Percentiles rank a stretch among this genome's conserved stretches.
Conservation (phyloP, 2,329 filamentous ascomycete genomes). For the Colletotrichum horii region DNA sequence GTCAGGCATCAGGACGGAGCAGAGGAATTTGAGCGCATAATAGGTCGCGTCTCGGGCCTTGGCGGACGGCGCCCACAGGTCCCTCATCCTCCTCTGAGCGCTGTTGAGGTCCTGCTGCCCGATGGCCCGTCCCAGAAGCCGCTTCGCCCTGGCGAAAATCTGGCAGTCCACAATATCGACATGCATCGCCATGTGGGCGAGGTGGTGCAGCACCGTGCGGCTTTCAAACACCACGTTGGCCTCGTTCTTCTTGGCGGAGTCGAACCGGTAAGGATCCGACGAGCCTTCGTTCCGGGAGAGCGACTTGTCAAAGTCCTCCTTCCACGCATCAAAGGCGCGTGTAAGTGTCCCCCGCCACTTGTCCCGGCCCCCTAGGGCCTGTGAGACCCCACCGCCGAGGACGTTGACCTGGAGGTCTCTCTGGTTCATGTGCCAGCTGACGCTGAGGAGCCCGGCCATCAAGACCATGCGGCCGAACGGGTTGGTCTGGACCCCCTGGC, state of each 20-base stretch:
- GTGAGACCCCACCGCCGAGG: conserved; percentile 73
- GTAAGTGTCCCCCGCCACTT: conserved; percentile 90
- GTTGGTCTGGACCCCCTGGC: conserved; percentile 87
- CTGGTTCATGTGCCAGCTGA: conserved; percentile 98
- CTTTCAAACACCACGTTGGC: conserved; percentile 78
- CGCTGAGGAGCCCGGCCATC: conserved; percentile 91
- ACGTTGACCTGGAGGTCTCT: conserved; percentile 91
- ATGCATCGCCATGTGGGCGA: conserved; percentile 98
- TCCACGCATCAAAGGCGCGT: conserved; percentile 92
- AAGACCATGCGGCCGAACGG: conserved; percentile 91
- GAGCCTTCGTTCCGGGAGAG: conserved; percentile 64
- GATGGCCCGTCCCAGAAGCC: conserved; percentile 85
- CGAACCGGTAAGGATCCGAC: conserved; percentile 60
- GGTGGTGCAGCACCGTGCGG: conserved; percentile 85
- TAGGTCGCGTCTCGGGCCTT: conserved; percentile 90
- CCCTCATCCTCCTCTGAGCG: conserved; percentile 83
- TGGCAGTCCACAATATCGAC: conserved; percentile 98
- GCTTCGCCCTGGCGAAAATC: conserved; percentile 87
- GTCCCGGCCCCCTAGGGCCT: conserved; percentile 83
- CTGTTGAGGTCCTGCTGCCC: conserved; percentile 80
- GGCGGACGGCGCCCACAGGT: conserved; percentile 87
- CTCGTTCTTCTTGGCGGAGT: conserved; percentile 66
- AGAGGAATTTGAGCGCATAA: conserved; percentile 88
- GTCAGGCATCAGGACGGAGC: conserved; percentile 78
- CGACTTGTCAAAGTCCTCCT: conserved; percentile 85